Base-by-base conservation (phyloP, 148 eudicot species). In the Rhododendron ferrugineum region DNA sequence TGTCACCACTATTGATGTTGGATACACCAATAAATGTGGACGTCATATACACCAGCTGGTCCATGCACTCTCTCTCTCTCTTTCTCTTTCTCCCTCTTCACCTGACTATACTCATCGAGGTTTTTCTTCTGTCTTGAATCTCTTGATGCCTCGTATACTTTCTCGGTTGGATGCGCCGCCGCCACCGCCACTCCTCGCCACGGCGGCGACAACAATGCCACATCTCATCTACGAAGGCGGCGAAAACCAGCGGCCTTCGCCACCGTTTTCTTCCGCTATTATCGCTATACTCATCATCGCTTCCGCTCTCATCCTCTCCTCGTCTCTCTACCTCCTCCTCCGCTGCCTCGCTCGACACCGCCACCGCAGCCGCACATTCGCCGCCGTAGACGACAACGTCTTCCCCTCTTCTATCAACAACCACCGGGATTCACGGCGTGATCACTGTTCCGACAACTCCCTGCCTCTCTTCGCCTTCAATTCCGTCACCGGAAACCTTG, bases 381-480 rank as follows among this genome's bases (percentile, higher is more conserved):
- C 84, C 18, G 37, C 74, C 16, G 18, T 36, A 34, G 86, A 73
- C 72, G 30, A 15, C 86, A 36, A 8, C 78, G 50, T 82, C 73
- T n/a, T 86, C 5, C 36, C 46, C 78, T 42, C 75, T 30, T 10
- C 78, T 15, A 16, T 22, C 79, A 40, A 11, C 44, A 6, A 7
- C 73, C 64, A 11, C 49, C 32, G 40, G 54, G 64, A 84, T 13
- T 8, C 50, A 0, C 3, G 11, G 22, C 78, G 18, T 16, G n/a
- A 82, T 13, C 34, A 70, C 42, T 0, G 84, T 22, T 6, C 91
- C 1, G 76, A 89, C 34, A 86, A 88, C 7, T 83, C 93, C 0
- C 92, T 96, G 5, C 98, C 98, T 15, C 73, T 94, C 9, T 94
- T 96, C 87, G 82, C 93, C 0, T 94, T 89, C 82, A 90, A 90